Evolutionary conservation across 2,329 filamentous ascomycete genomes (phyloP).

Genomic region (Mollisiaceae sp.): DNA sequence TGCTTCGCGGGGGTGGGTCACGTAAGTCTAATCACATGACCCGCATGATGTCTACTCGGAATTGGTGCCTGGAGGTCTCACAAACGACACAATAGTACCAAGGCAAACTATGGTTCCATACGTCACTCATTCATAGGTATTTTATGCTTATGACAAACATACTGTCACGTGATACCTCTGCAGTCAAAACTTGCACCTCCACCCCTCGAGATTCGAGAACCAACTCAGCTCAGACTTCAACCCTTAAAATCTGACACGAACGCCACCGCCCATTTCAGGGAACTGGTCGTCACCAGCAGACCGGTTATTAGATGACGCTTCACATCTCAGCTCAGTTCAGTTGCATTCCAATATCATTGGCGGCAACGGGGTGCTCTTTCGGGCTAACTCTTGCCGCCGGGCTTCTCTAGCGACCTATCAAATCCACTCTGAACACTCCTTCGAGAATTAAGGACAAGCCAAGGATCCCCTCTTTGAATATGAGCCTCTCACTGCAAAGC

Average conservation of each 20-base stretch:
- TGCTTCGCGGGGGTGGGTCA: too few species aligned
- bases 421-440: slow-evolving; percentile 1
- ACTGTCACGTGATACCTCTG: background rate
- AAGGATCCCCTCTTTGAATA: slow-evolving; percentile 21
- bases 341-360: slow-evolving; percentile 15
- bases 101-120: too few species aligned
- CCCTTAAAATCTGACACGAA: background rate
- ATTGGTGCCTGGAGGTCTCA: too few species aligned
- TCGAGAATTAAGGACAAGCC: slow-evolving; percentile 21
- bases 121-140: too few species aligned
- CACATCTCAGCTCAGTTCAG: background rate
- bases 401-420: slow-evolving; percentile 14
- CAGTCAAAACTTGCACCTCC: background rate
- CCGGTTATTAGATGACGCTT: slow-evolving; percentile 2
- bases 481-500: slow-evolving; percentile 28
- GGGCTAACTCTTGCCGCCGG: slow-evolving; percentile 13
- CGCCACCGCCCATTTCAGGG: background rate
- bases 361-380: slow-evolving; percentile 13
- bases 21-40: too few species aligned
- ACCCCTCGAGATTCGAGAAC: background rate
- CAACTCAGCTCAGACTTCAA: background rate
- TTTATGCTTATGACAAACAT: too few species aligned
- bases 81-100: too few species aligned
- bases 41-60: too few species aligned
- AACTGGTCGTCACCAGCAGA: background rate